Conservation (phyloP, 2,329 filamentous ascomycete genomes). For the Hypoxylon sp. region DNA sequence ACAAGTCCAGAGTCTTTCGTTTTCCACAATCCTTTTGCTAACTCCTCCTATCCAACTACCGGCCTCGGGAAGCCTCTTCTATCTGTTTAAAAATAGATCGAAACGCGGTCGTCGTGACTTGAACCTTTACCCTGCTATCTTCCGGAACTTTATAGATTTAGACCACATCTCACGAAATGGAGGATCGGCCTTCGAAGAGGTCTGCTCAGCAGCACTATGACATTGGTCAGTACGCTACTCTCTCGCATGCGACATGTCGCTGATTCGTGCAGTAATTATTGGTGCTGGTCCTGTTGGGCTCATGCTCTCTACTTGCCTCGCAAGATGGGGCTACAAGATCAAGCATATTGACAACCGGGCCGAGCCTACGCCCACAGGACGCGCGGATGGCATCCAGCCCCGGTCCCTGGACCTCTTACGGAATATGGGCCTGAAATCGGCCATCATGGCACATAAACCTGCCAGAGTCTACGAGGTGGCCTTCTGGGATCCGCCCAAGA, state of each 20-base stretch:
- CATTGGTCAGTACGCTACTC: slow-evolving; percentile 49
- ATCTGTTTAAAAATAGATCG: too few relatives aligned
- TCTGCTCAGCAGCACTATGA: slow-evolving; percentile 49
- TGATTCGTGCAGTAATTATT: slow-evolving; percentile 72
- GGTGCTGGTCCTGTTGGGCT: slow-evolving; percentile 90
- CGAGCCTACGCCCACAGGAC: slow-evolving; percentile 83
- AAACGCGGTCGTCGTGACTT: background rate
- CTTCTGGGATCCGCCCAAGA: slow-evolving; percentile 72
- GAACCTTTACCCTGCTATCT: background rate
- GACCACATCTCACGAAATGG: slow-evolving; percentile 30
- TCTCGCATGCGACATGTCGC: slow-evolving; percentile 11
- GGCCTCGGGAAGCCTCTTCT: background rate
- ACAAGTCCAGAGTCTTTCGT: background rate
- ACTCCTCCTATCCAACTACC: background rate
- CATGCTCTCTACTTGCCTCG: slow-evolving; percentile 85
- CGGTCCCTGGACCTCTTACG: slow-evolving; percentile 85
- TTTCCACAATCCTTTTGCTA: background rate
- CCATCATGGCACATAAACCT: slow-evolving; percentile 86
- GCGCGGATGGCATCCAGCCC: slow-evolving; percentile 91
- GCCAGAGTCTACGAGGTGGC: slow-evolving; percentile 84
- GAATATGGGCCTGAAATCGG: slow-evolving; percentile 88
- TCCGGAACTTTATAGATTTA: background rate
- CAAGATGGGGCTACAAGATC: slow-evolving; percentile 92
- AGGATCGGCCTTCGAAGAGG: slow-evolving; percentile 32
- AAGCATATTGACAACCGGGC: slow-evolving; percentile 93